Percentiles rank a stretch among this genome's conserved stretches.
Conservation (phyloP, 495 filamentous ascomycete species). For the Arthonia radiata region DNA sequence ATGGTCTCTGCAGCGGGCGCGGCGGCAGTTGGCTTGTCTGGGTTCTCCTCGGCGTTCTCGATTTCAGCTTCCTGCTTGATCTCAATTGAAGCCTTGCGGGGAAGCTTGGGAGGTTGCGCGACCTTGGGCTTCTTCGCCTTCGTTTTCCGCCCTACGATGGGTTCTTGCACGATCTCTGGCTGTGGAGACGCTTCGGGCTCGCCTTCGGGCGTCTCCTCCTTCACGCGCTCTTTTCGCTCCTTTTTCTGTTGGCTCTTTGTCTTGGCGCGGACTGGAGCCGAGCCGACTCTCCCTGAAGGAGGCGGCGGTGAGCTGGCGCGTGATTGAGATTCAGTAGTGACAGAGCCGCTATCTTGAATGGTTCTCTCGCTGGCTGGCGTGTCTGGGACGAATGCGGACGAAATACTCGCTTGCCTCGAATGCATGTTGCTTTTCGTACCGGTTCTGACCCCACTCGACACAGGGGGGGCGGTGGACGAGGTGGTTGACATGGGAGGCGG, state of each 20-base stretch:
- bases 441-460: neutral
- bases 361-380: slow-evolving; percentile 57
- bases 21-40: neutral
- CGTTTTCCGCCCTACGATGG: slow-evolving; percentile 70
- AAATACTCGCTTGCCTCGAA: slow-evolving; percentile 33
- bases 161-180: slow-evolving; percentile 34
- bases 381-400: slow-evolving; percentile 40
- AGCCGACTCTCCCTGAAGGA: slow-evolving; percentile 33
- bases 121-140: slow-evolving; percentile 53
- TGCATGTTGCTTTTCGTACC: slow-evolving; percentile 18
- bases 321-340: slow-evolving; percentile 60
- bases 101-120: neutral
- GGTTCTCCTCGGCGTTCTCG: neutral
- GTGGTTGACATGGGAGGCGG: slow-evolving; percentile 17
- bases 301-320: slow-evolving; percentile 63
- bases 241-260: slow-evolving; percentile 85
- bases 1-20: neutral
- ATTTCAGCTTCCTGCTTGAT: too few relatives aligned
- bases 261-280: slow-evolving; percentile 50
- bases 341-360: slow-evolving; percentile 50
- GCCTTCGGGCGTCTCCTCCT: slow-evolving; percentile 25
- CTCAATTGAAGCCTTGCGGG: neutral
- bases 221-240: slow-evolving; percentile 40
- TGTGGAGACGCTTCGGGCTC: slow-evolving; percentile 18
- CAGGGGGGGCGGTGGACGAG: slow-evolving; percentile 2